Base-by-base conservation (phyloP, 2,329 filamentous ascomycete species). In the Orbilia oligospora region DNA sequence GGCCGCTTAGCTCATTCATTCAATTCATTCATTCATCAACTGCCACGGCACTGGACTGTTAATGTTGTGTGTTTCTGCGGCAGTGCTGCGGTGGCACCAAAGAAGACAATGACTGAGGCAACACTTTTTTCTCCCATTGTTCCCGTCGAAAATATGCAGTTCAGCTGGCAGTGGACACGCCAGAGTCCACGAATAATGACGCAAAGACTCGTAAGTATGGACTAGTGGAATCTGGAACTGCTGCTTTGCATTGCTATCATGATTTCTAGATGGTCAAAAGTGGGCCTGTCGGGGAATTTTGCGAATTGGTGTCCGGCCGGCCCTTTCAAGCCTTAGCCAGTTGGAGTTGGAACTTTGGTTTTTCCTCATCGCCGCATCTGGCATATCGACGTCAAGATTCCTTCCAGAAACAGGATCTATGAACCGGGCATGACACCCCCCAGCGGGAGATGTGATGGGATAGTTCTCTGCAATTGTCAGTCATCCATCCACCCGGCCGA, bases 361-460 rank as follows among this genome's bases (percentile, higher is more conserved):
- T 69, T 70, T 56, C 38, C 27, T 38, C 22, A 3, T 77, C 48
- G 67, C 73, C 73, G 73, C 58, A 71, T 71, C 65, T 71, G 73
- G 73, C 22, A 53, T 58, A 61, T 64, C 67, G 67, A 77, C 73
- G 73, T 77, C 67, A 77, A 77, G 18, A 77, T 68, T 53, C 72
- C 49, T 77, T 71, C 73, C 73, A 77, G 48, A 77, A 71, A 33
- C 73, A 71, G 67, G 53, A 67, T 55, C 73, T 76, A 51, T 36
- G 65, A 51, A 48, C 58, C 38, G 55, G 72, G 72, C 72, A 71
- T 41, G 41, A 77, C 73, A 68, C 73, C 73, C 66, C 41, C 53
- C 61, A 20, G 46, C 73, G 73, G 73, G 73, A 77, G 58, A 77
- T 67, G 51, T 55, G 64, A 72, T 46, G 69, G 55, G 70, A 67